These are phyloP conservation scores for Termitomyces sp. DNA, from an alignment of 768 basidiomycete species.

Conservation along the genomic window DNA sequence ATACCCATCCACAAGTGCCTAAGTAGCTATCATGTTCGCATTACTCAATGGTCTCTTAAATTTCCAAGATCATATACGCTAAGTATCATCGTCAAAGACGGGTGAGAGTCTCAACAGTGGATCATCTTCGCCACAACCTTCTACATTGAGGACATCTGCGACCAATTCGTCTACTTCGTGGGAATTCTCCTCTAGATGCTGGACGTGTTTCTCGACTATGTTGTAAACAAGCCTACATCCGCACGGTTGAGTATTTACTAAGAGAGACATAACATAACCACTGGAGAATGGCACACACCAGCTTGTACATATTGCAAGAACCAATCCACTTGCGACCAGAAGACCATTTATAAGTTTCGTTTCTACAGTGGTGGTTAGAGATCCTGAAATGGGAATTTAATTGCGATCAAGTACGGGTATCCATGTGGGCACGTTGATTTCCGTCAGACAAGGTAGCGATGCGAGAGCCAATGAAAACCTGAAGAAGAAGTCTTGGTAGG, in stretches of 20 bases:
- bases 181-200: slow-evolving; percentile 41
- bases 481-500: slow-evolving; percentile 65
- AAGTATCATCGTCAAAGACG: neutral
- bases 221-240: slow-evolving; percentile 58
- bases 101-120: slow-evolving; percentile 40
- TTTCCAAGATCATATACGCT: neutral
- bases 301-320: slow-evolving; percentile 37
- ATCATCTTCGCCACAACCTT: slow-evolving; percentile 54
- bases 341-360: slow-evolving; percentile 61
- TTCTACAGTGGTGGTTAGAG: slow-evolving; percentile 25
- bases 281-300: neutral
- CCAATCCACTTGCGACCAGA: slow-evolving; percentile 54
- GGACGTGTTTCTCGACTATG: slow-evolving; percentile 56
- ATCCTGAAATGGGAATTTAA: neutral
- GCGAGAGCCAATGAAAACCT: slow-evolving; percentile 74
- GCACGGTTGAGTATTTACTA: neutral
- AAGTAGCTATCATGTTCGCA: neutral
- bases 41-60: neutral
- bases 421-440: slow-evolving; percentile 68
- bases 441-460: slow-evolving; percentile 75
- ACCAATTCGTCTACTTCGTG: slow-evolving; percentile 48
- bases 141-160: slow-evolving; percentile 46
- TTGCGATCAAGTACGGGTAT: slow-evolving; percentile 45
- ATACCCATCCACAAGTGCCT: neutral
- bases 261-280: neutral